Evolutionary conservation across 345 rosid genomes (phyloP).

Genomic region (Heritiera fomes): DNA sequence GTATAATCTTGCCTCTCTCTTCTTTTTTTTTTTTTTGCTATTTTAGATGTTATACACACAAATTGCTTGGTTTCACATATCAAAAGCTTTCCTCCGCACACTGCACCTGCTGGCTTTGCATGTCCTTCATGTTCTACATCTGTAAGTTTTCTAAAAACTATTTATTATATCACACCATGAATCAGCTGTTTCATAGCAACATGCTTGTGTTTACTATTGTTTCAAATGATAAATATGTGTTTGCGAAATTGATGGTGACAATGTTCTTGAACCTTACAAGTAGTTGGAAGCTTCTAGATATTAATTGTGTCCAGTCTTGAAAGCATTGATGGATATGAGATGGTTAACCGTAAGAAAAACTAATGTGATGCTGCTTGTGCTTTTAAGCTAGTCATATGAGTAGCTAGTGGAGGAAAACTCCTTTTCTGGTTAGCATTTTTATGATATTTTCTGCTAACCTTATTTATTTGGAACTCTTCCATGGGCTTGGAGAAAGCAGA

Average conservation of each 20-base stretch:
- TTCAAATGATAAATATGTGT: conserved; percentile 2
- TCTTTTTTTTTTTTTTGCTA: conserved; percentile 13
- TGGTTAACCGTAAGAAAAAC: neutral
- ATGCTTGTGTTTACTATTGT: conserved; percentile 5
- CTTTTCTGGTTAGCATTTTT: neutral
- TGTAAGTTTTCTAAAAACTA: conserved; percentile 44
- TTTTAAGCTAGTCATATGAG: neutral
- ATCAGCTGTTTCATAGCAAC: neutral
- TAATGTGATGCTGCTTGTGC: conserved; percentile 1
- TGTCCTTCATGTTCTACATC: conserved; percentile 88
- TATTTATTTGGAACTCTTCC: neutral
- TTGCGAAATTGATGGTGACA: neutral
- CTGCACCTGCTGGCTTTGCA: conserved; percentile 94
- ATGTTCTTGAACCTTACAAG: neutral
- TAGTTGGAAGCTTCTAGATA: conserved; percentile 10
- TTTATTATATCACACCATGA: neutral
- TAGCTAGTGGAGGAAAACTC: neutral
- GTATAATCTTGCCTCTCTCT: conserved; percentile 15
- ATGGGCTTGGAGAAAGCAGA: neutral
- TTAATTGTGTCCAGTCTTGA: neutral
- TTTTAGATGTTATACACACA: conserved; percentile 83
- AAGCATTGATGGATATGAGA: neutral
- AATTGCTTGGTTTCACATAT: conserved; percentile 79
- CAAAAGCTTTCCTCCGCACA: conserved; percentile 88
- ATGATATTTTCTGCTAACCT: neutral